These are phyloP conservation scores for Aspergillus neoniger DNA, from an alignment of 2,329 filamentous ascomycete genomes.

Conservation along the genomic window DNA sequence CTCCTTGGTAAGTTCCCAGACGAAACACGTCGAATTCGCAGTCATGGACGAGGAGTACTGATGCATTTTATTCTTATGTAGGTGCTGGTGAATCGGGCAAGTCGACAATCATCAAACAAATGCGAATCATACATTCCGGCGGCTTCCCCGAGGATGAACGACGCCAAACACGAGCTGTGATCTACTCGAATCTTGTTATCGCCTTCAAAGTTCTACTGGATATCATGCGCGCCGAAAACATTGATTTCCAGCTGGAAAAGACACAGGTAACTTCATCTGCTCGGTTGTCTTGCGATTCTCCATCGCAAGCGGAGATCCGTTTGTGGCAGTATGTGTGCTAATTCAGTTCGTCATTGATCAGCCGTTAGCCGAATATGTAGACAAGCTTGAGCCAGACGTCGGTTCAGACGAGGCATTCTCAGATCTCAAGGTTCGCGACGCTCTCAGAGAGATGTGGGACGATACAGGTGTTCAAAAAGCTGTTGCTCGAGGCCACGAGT, in stretches of 20 bases:
- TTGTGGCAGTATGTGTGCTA: slow-evolving; percentile 8
- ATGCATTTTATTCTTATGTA: slow-evolving; percentile 39
- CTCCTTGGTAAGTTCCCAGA: slow-evolving; percentile 71
- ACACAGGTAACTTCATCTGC: slow-evolving; percentile 65
- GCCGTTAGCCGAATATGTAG: slow-evolving; percentile 76
- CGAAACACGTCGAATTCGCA: neutral
- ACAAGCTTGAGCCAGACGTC: slow-evolving; percentile 75
- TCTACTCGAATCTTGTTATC: slow-evolving; percentile 92
- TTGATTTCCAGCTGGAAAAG: slow-evolving; percentile 74
- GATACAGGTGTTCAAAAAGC: slow-evolving; percentile 82
- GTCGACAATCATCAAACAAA: slow-evolving; percentile 96
- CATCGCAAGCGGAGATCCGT: neutral
- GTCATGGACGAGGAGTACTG: neutral
- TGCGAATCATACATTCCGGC: slow-evolving; percentile 95
- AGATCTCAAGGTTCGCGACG: slow-evolving; percentile 60
- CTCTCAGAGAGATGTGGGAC: slow-evolving; percentile 81
- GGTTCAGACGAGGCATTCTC: slow-evolving; percentile 79
- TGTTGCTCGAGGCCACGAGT: slow-evolving; percentile 94
- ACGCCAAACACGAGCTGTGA: slow-evolving; percentile 90
- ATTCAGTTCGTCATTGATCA: slow-evolving; percentile 40
- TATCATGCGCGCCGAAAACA: slow-evolving; percentile 83
- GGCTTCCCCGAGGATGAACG: slow-evolving; percentile 89
- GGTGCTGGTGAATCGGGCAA: slow-evolving; percentile 95
- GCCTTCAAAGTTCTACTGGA: slow-evolving; percentile 88
- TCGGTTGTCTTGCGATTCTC: neutral